A percentile compares a stretch with the other conserved stretches of the same genome.
Evolutionary conservation across 2,329 filamentous ascomycete species (phyloP).

Genomic region (Neofusicoccum cordaticola): DNA sequence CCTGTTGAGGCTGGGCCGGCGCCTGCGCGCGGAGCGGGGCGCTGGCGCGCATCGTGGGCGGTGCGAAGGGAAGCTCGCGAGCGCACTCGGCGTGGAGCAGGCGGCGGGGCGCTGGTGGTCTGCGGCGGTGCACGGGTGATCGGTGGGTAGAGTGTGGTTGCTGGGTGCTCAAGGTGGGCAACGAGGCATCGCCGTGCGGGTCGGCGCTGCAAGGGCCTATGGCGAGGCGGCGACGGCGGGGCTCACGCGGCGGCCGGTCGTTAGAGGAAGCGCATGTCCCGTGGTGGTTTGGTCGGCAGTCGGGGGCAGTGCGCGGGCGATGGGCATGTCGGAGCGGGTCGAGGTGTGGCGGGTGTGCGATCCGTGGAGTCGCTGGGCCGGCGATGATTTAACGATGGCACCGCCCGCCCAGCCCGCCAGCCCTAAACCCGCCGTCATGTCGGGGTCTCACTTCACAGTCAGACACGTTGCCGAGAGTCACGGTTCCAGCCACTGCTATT

Average conservation of each 20-base stretch:
- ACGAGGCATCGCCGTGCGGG: conserved; percentile 16
- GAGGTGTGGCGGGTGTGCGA: conserved; percentile 7
- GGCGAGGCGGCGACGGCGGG: conserved; percentile 2
- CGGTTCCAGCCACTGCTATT: conserved; percentile 1
- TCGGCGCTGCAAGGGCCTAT: conserved; percentile 16
- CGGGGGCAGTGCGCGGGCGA: conserved; percentile 3
- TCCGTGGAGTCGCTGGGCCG: conserved; percentile 8
- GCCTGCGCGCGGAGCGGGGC: conserved; percentile 16
- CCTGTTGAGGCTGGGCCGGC: background rate
- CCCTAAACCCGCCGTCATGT: background rate
- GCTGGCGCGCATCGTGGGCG: conserved; percentile 12
- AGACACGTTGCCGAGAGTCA: conserved; percentile 8
- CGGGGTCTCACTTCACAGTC: conserved; percentile 2
- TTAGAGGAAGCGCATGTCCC: conserved; percentile 13
- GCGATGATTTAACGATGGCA: conserved; percentile 11
- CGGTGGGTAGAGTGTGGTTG: background rate
- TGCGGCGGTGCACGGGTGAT: background rate
- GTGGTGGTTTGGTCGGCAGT: conserved; percentile 2
- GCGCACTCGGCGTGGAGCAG: background rate
- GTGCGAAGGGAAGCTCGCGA: background rate
- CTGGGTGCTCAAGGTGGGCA: conserved; percentile 14
- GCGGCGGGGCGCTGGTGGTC: background rate
- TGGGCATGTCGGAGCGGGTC: conserved; percentile 15
- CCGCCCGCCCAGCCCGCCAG: background rate
- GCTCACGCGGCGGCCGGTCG: conserved; percentile 11